phyloP scores from a whole-genome alignment of 441 rosid species.

The Jatropha podagrica region DNA sequence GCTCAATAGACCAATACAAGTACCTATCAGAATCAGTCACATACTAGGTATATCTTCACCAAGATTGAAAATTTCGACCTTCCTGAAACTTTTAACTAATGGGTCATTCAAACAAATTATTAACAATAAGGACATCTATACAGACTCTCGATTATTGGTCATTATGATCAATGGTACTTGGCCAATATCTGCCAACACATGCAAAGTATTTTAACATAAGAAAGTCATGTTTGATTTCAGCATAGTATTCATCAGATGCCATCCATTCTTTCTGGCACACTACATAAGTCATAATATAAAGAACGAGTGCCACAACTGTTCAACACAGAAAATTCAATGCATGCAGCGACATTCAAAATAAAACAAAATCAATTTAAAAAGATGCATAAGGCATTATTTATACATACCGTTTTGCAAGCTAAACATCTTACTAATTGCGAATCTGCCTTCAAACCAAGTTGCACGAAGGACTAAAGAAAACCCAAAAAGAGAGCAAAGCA shows the following conservation, averaged over 20 bases:
- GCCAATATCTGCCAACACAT: not conserved
- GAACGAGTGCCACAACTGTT: too few relatives aligned
- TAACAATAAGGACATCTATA: too few relatives aligned
- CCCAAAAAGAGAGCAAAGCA: conserved; percentile 3
- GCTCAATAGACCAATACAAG: not conserved
- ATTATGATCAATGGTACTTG: not conserved
- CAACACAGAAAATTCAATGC: not conserved
- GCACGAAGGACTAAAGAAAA: conserved; percentile 58
- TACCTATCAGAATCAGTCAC: too few relatives aligned
- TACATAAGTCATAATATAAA: not conserved
- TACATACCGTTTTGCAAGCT: conserved; percentile 70
- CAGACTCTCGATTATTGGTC: too few relatives aligned
- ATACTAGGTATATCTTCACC: not conserved
- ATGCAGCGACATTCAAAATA: not conserved
- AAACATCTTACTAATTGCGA: conserved; percentile 55
- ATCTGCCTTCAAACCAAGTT: conserved; percentile 66
- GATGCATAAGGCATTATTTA: not conserved
- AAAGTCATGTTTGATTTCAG: not conserved
- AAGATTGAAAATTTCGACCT: not conserved
- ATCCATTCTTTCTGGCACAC: not conserved
- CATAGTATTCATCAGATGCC: not conserved
- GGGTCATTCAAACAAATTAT: too few relatives aligned
- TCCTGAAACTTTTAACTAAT: too few relatives aligned
- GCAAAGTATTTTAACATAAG: not conserved
- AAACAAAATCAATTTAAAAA: not conserved